phyloP scores from a whole-genome alignment of 305 asterid species.

The Fraxinus dipetala region DNA sequence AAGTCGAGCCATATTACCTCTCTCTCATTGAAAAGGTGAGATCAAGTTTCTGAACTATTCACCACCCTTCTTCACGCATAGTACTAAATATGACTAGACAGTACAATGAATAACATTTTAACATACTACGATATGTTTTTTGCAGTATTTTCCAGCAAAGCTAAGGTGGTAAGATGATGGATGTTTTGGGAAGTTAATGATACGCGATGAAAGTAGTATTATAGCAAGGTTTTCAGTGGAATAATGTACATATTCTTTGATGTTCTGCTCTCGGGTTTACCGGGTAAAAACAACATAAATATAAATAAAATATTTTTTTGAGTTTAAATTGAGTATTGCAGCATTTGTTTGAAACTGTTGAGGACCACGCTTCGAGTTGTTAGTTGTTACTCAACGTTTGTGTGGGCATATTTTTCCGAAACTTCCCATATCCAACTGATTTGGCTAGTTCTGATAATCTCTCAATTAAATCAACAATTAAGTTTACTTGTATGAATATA shows the following conservation, averaged over 20 bases:
- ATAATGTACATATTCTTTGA: neutral
- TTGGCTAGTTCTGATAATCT: neutral
- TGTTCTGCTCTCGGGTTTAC: neutral
- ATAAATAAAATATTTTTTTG: neutral
- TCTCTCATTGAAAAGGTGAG: slow-evolving; percentile 37
- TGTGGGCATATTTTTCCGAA: neutral
- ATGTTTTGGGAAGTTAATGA: neutral
- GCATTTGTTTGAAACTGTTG: neutral
- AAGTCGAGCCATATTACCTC: slow-evolving; percentile 40
- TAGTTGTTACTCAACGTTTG: neutral
- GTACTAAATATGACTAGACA: neutral
- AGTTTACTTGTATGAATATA: neutral
- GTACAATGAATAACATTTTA: neutral
- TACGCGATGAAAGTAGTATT: neutral
- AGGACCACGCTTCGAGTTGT: neutral
- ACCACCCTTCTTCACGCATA: neutral
- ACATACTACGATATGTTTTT: neutral
- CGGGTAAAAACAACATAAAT: neutral
- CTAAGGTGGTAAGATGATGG: slow-evolving; percentile 37
- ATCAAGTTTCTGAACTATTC: neutral
- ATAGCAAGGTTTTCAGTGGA: neutral
- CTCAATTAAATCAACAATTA: too few species aligned
- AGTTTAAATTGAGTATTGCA: neutral
- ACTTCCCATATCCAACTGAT: neutral
- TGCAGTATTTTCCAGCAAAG: slow-evolving; percentile 47